Evolutionary conservation across 352 stramenopile genomes (phyloP), one percentile per base, ranked within the genome.

Genomic region (Globisporangium solare): DNA sequence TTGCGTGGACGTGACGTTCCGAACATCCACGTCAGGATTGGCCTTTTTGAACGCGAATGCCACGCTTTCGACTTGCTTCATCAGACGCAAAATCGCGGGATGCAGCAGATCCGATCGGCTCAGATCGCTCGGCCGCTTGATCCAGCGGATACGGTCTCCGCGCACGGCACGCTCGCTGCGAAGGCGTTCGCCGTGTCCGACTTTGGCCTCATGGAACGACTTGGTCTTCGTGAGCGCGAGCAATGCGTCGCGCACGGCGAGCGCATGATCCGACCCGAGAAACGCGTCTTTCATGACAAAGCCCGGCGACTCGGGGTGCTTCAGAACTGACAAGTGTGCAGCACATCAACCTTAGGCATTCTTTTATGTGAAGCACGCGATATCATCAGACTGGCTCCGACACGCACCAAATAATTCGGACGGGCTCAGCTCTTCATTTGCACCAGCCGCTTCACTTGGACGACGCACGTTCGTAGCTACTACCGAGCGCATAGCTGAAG

Each of bases 1-100:
- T 51, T 92, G 82, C 10, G 73, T 88, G 14, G 82, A 92, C 45
- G 79, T 83, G 32, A 87, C 50, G 56, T 89, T 88, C 37, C 77
- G 76, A 46, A 88, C 22, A 52, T 81, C 64, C n/a, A 89, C 32
- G 42, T 78, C 60, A 2, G 73, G 73, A 4, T 73, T 68, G 0
- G 70, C 68, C 11, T 76, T 78, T 49, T 82, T 86, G 21, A 86
- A 58, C 21, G 68, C 71, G 51, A 78, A 79, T 42, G 85, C 74
- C 8, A 88, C 61, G 4, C 57, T 61, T 54, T 88, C 79, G 18
- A 89, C 64, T 18, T 71, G 72, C 54, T 60, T 68, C 35, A 83
- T 56, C 1, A 92, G 61, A 17, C 75, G 50, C 20, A 74, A 31
- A 48, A 92, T 72, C 27, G 75, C 59, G 0, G 66, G 42, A 42